phyloP scores from a whole-genome alignment of 306 rosid species.

The Cajanus cajan region DNA sequence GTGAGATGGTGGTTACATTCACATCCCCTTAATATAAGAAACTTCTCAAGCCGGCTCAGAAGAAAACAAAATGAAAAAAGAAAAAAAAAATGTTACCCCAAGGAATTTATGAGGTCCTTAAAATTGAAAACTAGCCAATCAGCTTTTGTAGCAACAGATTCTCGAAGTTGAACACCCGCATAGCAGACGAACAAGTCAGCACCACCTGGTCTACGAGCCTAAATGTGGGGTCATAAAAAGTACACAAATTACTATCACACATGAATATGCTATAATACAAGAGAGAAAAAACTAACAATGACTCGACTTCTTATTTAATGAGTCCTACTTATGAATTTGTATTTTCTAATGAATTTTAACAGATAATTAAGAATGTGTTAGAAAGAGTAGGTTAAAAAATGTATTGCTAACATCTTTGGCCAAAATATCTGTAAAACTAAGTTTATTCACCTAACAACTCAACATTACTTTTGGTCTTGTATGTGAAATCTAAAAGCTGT shows the following conservation, averaged over 20 bases:
- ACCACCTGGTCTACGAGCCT: constrained; percentile 90
- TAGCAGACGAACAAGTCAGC: constrained; percentile 89
- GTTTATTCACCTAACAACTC: neutral
- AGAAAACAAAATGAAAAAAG: neutral
- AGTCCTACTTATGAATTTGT: too few species aligned
- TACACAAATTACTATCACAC: neutral
- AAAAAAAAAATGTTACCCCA: constrained; percentile 22
- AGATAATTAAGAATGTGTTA: too few species aligned
- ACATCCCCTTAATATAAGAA: neutral
- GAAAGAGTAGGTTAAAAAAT: too few species aligned
- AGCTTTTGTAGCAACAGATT: constrained; percentile 79
- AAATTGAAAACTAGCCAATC: constrained; percentile 81
- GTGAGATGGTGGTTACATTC: neutral
- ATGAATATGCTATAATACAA: neutral
- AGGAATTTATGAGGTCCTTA: constrained; percentile 53
- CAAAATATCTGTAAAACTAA: neutral
- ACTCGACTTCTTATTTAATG: neutral
- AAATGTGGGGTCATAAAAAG: neutral
- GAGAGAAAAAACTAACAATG: neutral
- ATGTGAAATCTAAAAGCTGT: neutral
- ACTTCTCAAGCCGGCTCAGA: neutral
- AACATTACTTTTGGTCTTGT: neutral
- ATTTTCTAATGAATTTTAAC: too few species aligned
- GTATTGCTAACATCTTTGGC: too few species aligned
- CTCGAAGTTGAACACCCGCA: constrained; percentile 84